Evolutionary conservation across 2,329 filamentous ascomycete genomes (phyloP), one percentile per base, ranked within the genome.

Genomic region (Ophiostoma montium): DNA sequence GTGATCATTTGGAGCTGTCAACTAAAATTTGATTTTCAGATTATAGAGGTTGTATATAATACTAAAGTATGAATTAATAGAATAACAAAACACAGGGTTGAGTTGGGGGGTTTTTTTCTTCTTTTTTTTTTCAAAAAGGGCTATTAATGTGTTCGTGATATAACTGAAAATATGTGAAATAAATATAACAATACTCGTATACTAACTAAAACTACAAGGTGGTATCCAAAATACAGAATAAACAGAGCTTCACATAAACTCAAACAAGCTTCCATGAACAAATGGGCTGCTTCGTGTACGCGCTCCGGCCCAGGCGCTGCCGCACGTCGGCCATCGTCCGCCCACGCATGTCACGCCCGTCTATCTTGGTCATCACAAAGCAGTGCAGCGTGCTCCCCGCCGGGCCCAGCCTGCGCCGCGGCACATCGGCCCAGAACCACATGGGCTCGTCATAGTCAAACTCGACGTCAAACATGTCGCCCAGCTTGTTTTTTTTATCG

Each of bases 401-500:
- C 0, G 69, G 70, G 1, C 86, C 86, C 18, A 94, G 66, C 50
- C 81, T 74, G 31, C 69, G 64, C 1, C 78, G 72, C 23, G 73
- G 68, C 4, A 95, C 74, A 63, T 95, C 90, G 2, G 79, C 65
- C 79, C 86, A 94, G 77, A 84, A 94, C 65, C 82, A 80, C 59
- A 75, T 83, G 13, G 50, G 51, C 84, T 85, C 52, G 45, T 90
- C 84, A 16, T 77, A 83, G 45, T 90, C 84, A n/a, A 77, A 83
- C 46, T 85, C 75, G 49, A 95, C 35, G 0, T 84, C 77, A 1
- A 90, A 65, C 49, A 77, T 72, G 39, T 88, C 39, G 15, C 50
- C 32, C 27, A 41, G 78, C 10, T 82, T 75, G 46, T 21, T 15
- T n/a, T 81, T 76, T 8, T 75, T 68, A 0, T 84, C 85, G 56